A percentile compares a stretch with the other conserved stretches of the same genome.
These are phyloP conservation scores for Cladophialophora chaetospira DNA, from an alignment of 2,329 filamentous ascomycete species.

Conservation along the genomic window DNA sequence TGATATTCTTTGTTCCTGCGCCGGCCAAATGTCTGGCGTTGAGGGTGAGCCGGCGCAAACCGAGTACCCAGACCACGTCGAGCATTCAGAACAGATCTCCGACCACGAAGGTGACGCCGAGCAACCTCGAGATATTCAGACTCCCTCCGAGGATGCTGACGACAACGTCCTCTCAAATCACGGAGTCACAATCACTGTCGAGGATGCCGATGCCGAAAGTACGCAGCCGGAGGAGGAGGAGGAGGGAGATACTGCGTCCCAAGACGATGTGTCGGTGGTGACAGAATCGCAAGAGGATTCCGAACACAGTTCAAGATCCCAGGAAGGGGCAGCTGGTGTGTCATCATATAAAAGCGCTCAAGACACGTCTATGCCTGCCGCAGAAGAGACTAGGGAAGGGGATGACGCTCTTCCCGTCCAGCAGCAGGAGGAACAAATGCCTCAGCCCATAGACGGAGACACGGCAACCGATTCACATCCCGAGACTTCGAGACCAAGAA, in stretches of 20 bases:
- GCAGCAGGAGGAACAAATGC: constrained; percentile 30
- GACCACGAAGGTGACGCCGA: constrained; percentile 30
- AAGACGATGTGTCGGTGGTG: constrained; percentile 24
- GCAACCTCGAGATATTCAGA: constrained; percentile 29
- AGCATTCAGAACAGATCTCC: constrained; percentile 9
- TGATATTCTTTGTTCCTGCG: constrained; percentile 10
- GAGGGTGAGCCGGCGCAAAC: constrained; percentile 23
- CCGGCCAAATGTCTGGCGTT: constrained; percentile 32
- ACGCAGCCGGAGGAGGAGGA: constrained; percentile 25
- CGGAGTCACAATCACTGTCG: constrained; percentile 31
- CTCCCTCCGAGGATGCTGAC: constrained; percentile 31
- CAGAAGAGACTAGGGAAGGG: constrained; percentile 4
- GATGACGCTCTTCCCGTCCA: constrained; percentile 27
- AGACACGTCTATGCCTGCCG: background rate
- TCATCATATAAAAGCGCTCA: background rate
- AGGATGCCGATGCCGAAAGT: constrained; percentile 31
- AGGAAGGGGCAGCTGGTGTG: constrained; percentile 16
- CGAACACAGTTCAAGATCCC: constrained; percentile 16
- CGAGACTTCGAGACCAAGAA: constrained; percentile 62
- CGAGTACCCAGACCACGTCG: constrained; percentile 16
- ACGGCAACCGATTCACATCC: constrained; percentile 3
- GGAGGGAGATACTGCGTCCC: constrained; percentile 25
- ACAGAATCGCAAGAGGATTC: constrained; percentile 20
- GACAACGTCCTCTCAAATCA: constrained; percentile 12
- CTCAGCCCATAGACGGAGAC: background rate